Evolutionary conservation across 129 eudicot species (phyloP), one percentile per base, ranked within the genome.

Genomic region (Sambucus nigra): DNA sequence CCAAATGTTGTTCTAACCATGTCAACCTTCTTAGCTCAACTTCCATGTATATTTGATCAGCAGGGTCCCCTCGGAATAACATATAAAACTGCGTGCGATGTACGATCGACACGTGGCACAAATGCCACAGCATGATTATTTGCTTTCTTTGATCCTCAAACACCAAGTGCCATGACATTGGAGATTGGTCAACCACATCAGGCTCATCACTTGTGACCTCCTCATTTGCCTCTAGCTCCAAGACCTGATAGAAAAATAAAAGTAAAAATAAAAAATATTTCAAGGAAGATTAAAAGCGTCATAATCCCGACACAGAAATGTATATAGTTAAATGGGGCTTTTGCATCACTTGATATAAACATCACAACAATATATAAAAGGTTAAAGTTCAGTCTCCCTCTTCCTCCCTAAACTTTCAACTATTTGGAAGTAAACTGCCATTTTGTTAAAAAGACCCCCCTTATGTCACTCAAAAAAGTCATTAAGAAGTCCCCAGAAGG

Each of bases 81-180:
- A 82, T 57, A 60, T 68, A 85, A 42, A 92, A 91, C n/a, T 86
- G 99, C n/a, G 95, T 76, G 20, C 99, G 86, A 58, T 86, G 99
- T 25, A 91, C 61, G 17, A 91, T 71, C 20, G 99, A 91, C 19
- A 86, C 99, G 8, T 92, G 95, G 61, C 99, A 91, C 51, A 92
- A 64, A 67, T 92, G 94, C 99, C 99, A 91, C 69, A 91, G 44
- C 99, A 86, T 86, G 21, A 91, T 73, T 13, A 91, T 86, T 42
- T 82, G 94, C 44, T 77, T 79, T 65, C 84, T 69, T 23, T 91
- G 89, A 15, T 91, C 95, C 69, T 82, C 95, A 65, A 86, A 91
- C 47, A 79, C 70, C 49, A 67, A 68, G 28, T 76, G 73, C 82
- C 99, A 83, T 70, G 94, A 54, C 69, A 73, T 22, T 20, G 87